Conservation (phyloP, 176 grass and related monocot genomes). For the Puccinellia tenuiflora region DNA sequence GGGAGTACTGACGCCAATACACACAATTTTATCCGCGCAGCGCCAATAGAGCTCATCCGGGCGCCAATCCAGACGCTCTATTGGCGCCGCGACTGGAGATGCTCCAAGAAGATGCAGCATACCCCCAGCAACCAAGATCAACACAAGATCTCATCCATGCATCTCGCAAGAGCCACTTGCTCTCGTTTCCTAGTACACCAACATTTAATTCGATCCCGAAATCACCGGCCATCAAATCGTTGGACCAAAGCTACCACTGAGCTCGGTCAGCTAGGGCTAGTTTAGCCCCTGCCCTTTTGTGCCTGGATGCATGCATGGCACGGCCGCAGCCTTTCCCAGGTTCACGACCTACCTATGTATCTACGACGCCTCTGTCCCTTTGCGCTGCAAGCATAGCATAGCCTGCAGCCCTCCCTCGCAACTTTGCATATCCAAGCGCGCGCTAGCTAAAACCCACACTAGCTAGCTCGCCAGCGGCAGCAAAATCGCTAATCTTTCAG, state of each 20-base stretch:
- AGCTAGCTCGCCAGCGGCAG: neutral
- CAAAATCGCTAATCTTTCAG: conserved; percentile 42
- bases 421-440: conserved; percentile 35
- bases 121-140: neutral
- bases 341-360: conserved; percentile 24
- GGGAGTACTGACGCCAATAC: too few relatives aligned
- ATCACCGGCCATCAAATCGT: conserved; percentile 46
- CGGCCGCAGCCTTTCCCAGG: conserved; percentile 40
- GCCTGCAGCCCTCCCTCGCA: neutral
- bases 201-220: conserved; percentile 42
- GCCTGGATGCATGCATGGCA: conserved; percentile 14
- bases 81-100: too few relatives aligned
- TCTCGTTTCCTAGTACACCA: conserved; percentile 33
- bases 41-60: too few relatives aligned
- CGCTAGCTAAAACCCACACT: conserved; percentile 23
- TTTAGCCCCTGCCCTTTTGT: conserved; percentile 32
- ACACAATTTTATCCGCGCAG: too few relatives aligned
- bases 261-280: conserved; percentile 38
- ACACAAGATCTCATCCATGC: conserved; percentile 25
- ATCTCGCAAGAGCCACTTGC: conserved; percentile 33
- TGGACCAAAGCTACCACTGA: conserved; percentile 37
- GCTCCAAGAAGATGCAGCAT: conserved; percentile 4
- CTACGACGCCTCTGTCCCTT: conserved; percentile 14
- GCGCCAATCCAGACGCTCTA: too few relatives aligned
- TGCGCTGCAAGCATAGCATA: conserved; percentile 3